Evolutionary conservation across 495 filamentous ascomycete species (phyloP), one percentile per base, ranked within the genome.

Genomic region (Xylaria sp.): DNA sequence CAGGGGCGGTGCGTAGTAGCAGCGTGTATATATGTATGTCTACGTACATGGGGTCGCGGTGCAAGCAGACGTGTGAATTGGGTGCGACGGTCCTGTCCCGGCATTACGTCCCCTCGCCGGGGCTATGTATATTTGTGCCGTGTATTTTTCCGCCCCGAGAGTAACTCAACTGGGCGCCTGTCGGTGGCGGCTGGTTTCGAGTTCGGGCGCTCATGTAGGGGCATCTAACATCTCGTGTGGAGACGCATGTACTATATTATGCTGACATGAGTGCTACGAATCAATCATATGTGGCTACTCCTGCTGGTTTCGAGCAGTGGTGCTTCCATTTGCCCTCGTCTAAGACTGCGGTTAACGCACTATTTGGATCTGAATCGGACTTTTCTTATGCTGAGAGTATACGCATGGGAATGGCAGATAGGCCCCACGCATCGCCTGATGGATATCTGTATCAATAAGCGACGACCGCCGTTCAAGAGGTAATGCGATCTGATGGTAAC

Each of bases 391-490:
- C n/a, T n/a, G n/a, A n/a, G n/a, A n/a, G n/a, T n/a, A n/a, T n/a
- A n/a, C n/a, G n/a, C n/a, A n/a, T n/a, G n/a, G n/a, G n/a, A n/a
- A n/a, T n/a, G n/a, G n/a, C n/a, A n/a, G n/a, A n/a, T n/a, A n/a
- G n/a, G n/a, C n/a, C n/a, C n/a, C n/a, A n/a, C n/a, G n/a, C n/a
- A n/a, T n/a, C n/a, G n/a, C n/a, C n/a, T n/a, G n/a, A n/a, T n/a
- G n/a, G n/a, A n/a, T n/a, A n/a, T 37, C 35, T 9, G 75, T 77
- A 67, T 81, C 79, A 17, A 77, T 75, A 3, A 82, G 77, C 79
- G 79, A 84, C 19, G 79, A 78, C 59, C 82, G 80, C 48, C 75
- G 73, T 2, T 75, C 80, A 1, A 81, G 73, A 37, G 82, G 82
- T 29, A 82, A 72, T 26, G 82, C 80, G 46, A 81, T 75, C 46